A percentile compares a stretch with the other conserved stretches of the same genome.
Conservation (phyloP, 257 asterid genomes). For the Nemophila menziesii region DNA sequence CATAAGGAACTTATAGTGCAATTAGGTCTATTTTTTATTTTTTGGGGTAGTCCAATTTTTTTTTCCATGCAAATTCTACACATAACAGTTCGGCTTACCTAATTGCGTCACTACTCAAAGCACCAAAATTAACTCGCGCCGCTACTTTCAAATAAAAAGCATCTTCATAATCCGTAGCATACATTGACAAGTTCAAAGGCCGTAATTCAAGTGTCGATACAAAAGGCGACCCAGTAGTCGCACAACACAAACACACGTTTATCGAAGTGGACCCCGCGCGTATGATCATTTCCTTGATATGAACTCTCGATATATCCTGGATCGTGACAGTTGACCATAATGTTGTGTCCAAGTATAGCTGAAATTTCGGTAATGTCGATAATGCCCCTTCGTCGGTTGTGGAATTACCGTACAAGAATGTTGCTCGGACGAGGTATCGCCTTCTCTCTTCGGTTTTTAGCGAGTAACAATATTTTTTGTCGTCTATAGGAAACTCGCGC, state of each 20-base stretch:
- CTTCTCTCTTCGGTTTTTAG: constrained; percentile 58
- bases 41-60: too few relatives aligned
- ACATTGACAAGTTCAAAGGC: constrained; percentile 84
- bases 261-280: constrained; percentile 64
- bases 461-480: constrained; percentile 62
- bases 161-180: constrained; percentile 89
- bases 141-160: constrained; percentile 58
- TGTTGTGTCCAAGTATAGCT: constrained; percentile 77
- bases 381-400: constrained; percentile 38
- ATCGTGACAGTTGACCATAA: constrained; percentile 78
- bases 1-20: not conserved
- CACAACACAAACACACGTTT: constrained; percentile 83
- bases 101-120: constrained; percentile 36
- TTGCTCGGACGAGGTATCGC: constrained; percentile 68
- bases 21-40: too few relatives aligned
- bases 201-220: constrained; percentile 86
- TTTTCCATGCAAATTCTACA: too few relatives aligned
- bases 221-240: constrained; percentile 80
- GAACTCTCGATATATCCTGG: constrained; percentile 54
- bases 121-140: constrained; percentile 81
- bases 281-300: constrained; percentile 73
- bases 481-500: constrained; percentile 71
- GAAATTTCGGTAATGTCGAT: constrained; percentile 83
- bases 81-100: too few relatives aligned
- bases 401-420: constrained; percentile 56